These are phyloP conservation scores for Cladobotryum mycophilum DNA, from an alignment of 2,329 filamentous ascomycete species.

Conservation along the genomic window DNA sequence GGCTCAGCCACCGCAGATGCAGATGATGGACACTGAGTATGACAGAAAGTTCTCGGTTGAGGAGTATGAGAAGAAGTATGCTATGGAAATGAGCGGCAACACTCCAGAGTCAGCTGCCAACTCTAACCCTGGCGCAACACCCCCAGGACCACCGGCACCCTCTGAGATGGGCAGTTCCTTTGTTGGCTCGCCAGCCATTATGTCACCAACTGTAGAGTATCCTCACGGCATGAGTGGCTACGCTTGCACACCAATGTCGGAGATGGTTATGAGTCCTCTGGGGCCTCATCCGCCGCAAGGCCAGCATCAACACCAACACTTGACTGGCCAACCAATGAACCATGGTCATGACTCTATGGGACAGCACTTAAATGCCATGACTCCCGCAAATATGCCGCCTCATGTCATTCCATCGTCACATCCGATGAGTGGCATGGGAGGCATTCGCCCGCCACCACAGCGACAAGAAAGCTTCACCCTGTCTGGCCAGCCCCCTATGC, in stretches of 20 bases:
- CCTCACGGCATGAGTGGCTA: constrained; percentile 39
- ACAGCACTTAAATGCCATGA: constrained; percentile 22
- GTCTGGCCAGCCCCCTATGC: constrained; percentile 21
- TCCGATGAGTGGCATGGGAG: constrained; percentile 24
- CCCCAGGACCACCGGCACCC: constrained; percentile 21
- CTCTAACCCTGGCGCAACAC: constrained; percentile 24
- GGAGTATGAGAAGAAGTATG: constrained; percentile 35
- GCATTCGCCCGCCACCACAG: constrained; percentile 21
- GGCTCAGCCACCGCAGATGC: constrained; percentile 42
- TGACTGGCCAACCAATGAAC: constrained; percentile 26
- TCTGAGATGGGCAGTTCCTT: constrained; percentile 44
- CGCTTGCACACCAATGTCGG: constrained; percentile 39
- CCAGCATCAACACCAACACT: constrained; percentile 24
- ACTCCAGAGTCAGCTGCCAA: constrained; percentile 28
- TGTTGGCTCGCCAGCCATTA: constrained; percentile 45
- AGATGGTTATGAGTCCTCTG: constrained; percentile 49
- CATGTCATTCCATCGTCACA: constrained; percentile 23
- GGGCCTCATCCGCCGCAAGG: constrained; percentile 23
- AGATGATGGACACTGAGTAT: constrained; percentile 42
- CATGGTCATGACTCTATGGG: constrained; percentile 24
- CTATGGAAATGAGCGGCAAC: constrained; percentile 28
- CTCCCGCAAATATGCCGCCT: constrained; percentile 18
- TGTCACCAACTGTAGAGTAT: constrained; percentile 49
- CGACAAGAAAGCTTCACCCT: constrained; percentile 30
- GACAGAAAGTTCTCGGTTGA: constrained; percentile 40